These are phyloP conservation scores for Beauveria bassiana DNA, from an alignment of 2,329 filamentous ascomycete genomes.

Conservation along the genomic window DNA sequence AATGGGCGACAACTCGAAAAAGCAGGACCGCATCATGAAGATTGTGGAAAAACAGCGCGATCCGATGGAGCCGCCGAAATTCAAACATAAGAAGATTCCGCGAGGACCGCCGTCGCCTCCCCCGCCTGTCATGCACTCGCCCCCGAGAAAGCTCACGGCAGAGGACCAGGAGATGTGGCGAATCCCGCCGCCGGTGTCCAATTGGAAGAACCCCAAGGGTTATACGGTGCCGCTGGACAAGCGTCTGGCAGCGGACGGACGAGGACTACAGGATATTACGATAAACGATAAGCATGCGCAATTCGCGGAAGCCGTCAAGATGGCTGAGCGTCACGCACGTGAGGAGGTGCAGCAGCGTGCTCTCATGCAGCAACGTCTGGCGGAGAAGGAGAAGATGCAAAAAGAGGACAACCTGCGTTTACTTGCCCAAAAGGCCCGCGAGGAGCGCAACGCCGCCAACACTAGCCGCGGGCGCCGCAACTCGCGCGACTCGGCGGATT, in stretches of 20 bases:
- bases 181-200: conserved; percentile 78
- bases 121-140: conserved; percentile 89
- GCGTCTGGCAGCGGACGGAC: conserved; percentile 84
- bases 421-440: conserved; percentile 84
- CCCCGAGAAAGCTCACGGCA: conserved; percentile 87
- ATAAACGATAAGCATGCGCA: conserved; percentile 99
- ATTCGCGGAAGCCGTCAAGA: conserved; percentile 88
- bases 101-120: conserved; percentile 87
- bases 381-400: conserved; percentile 90
- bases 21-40: conserved; percentile 96
- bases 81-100: conserved; percentile 98
- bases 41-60: conserved; percentile 92
- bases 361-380: conserved; percentile 89
- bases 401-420: conserved; percentile 88
- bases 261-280: conserved; percentile 83
- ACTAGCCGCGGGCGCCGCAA: conserved; percentile 36
- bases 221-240: conserved; percentile 96
- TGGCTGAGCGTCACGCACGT: conserved; percentile 86
- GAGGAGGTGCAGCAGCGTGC: conserved; percentile 92
- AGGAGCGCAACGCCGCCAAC: conserved; percentile 58
- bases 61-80: conserved; percentile 94
- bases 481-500: conserved; percentile 28
- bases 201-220: conserved; percentile 99
- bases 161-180: conserved; percentile 97
- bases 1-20: conserved; percentile 81